Base-by-base conservation (phyloP, 345 rosid species). In the Aegle marmelos region DNA sequence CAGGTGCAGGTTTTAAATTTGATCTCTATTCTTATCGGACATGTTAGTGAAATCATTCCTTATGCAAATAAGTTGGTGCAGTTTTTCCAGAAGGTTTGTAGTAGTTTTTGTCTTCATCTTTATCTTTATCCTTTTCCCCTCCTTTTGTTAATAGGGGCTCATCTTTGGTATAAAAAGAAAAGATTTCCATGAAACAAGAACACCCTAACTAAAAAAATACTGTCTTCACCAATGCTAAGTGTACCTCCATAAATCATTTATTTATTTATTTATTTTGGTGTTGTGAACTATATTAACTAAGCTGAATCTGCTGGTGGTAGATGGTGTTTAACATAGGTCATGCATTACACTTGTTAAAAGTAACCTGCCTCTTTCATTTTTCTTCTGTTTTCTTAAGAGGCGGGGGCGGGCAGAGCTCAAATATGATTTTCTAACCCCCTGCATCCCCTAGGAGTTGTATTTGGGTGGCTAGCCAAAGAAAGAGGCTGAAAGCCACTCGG, bases 1-100 rank as follows among this genome's bases (percentile, higher is more conserved):
- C 97, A 96, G 99, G 98, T 96, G 86, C 98, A 94, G 89, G 88
- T 94, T 85, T 85, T 96, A 80, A 89, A 96, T 87, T 89, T 96
- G 86, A 91, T 94, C 74, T 92, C 98, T 72, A 86, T 90, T 79
- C 95, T 96, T 31, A 87, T 96, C 75, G 97, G 93, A 37, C 94
- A 90, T 73, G 92, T 91, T 77, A 83, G 82, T 56, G 94, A 89
- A 86, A 87, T 96, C 82, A 63, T 89, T 84, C 95, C 98, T 68
- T 96, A 85, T 78, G 88, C 94, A 76, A 80, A 86, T 86, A 88
- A 91, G 85, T 84, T 96, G 85, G 88, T 91, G 82, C 90, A 88
- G 28, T 96, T 96, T 87, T 96, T 96, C 82, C 97, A 87, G 74
- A 88, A 85, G 99, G 97, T 94, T 83, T 68, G n/a, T 72, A 27